Base-by-base conservation (phyloP, 2,329 filamentous ascomycete species). In the Corniculantispora saksenae region DNA sequence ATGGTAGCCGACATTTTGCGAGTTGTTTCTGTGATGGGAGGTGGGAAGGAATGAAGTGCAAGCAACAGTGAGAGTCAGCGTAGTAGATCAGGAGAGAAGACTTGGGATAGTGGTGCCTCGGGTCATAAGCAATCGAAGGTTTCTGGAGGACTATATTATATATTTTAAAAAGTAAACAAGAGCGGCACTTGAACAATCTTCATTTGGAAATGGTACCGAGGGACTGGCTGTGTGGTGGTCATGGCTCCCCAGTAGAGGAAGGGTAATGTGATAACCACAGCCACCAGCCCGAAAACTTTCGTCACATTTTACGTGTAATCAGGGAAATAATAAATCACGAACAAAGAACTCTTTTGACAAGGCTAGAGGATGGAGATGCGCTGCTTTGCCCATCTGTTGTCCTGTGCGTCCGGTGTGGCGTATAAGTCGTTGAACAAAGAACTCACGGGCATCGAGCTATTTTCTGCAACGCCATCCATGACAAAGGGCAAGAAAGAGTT, bases 391-490 rank as follows among this genome's bases (percentile, higher is more conserved):
- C 59, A 61, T 17, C 35, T 9, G 23, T 23, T 45, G 59, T 45
- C 59, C 59, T 45, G 59, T 61, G 59, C 59, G 59, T 61, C 59
- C 48, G 58, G 58, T 61, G 59, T 61, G 59, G 59, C 59, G 59
- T 54, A 25, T 53, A 43, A 17, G 32, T 21, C 48, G 53, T n/a
- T 21, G 38, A 48, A 43, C 50, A 51, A 61, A 61, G 55, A 58
- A 29, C 0, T 17, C 32, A 32, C 6, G 32, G 32, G n/a, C n/a
- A n/a, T n/a, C n/a, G n/a, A n/a, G n/a, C n/a, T n/a, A n/a, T n/a
- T n/a, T n/a, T 32, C 10, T 10, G 32, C 32, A 10, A 32, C 32
- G 32, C 32, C 32, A 32, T 32, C 8, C 38, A 43, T 4, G 12
- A 43, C 38, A 43, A 43, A 43, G 38, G 17, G 38, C 17, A 15